phyloP scores from a whole-genome alignment of 768 basidiomycete genomes.

The Rhizopogon salebrosus region DNA sequence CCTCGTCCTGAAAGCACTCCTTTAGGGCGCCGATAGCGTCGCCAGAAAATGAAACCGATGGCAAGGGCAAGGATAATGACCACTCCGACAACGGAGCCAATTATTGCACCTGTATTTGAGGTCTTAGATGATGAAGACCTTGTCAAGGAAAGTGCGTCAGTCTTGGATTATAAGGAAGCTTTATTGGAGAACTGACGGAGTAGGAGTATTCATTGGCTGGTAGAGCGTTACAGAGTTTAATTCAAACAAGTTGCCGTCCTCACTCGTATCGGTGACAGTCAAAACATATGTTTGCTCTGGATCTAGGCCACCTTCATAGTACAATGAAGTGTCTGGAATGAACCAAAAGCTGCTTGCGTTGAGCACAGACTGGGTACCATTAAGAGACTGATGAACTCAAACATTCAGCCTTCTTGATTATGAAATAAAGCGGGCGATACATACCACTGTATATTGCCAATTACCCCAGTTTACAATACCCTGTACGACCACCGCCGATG shows the following conservation, averaged over 20 bases:
- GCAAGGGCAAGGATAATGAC: slow-evolving; percentile 4
- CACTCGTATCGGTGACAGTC: slow-evolving; percentile 7
- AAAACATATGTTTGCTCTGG: slow-evolving; percentile 4
- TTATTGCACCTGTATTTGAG: slow-evolving; percentile 13
- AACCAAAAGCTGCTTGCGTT: slow-evolving; percentile 20
- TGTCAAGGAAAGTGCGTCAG: neutral
- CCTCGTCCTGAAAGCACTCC: neutral
- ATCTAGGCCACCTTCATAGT: slow-evolving; percentile 9
- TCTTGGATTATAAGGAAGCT: neutral
- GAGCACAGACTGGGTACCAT: neutral
- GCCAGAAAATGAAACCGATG: slow-evolving; percentile 3
- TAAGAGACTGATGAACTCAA: neutral
- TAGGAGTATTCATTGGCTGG: neutral
- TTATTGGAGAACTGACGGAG: neutral
- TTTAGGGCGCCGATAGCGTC: neutral
- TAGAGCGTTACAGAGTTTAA: slow-evolving; percentile 14
- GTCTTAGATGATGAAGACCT: neutral
- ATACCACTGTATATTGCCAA: slow-evolving; percentile 22
- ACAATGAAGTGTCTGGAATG: slow-evolving; percentile 12
- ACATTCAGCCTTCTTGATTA: neutral
- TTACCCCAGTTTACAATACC: slow-evolving; percentile 18
- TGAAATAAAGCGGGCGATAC: neutral
- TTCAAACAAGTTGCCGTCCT: slow-evolving; percentile 2
- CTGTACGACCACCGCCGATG: slow-evolving; percentile 7
- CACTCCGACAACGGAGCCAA: slow-evolving; percentile 11